A percentile compares a stretch with the other conserved stretches of the same genome.
These are phyloP conservation scores for Pyrus communis DNA, from an alignment of 306 rosid genomes.

Conservation along the genomic window DNA sequence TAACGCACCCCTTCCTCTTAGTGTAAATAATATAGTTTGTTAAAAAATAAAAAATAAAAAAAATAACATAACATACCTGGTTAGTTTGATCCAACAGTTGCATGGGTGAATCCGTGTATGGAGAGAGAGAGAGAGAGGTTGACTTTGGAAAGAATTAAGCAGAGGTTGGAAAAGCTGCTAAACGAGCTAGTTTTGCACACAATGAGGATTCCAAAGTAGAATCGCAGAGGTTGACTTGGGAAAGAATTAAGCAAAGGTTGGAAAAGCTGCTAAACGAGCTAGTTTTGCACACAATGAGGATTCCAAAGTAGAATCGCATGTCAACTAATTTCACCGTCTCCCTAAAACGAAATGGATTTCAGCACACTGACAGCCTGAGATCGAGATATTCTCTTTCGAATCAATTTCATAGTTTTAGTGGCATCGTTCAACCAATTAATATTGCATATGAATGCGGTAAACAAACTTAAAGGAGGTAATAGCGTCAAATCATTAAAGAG, in stretches of 20 bases:
- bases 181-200: not conserved
- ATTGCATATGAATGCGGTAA: not conserved
- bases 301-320: not conserved
- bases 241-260: not conserved
- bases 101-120: not conserved
- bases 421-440: too few species aligned
- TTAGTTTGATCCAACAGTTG: not conserved
- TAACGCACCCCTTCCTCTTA: too few species aligned
- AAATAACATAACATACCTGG: too few species aligned
- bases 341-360: not conserved
- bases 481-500: not conserved
- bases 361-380: not conserved
- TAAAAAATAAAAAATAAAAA: too few species aligned
- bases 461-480: not conserved
- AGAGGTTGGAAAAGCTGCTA: slow-evolving; percentile 12
- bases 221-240: slow-evolving; percentile 5
- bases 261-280: slow-evolving; percentile 10
- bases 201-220: not conserved
- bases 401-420: too few species aligned
- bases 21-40: too few species aligned
- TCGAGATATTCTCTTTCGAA: too few species aligned
- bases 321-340: not conserved
- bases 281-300: not conserved
- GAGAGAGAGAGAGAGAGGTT: not conserved
- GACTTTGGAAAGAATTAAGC: not conserved